Evolutionary conservation across 306 rosid genomes (phyloP), one percentile per base, ranked within the genome.

Genomic region (Dalbergia cultrata): DNA sequence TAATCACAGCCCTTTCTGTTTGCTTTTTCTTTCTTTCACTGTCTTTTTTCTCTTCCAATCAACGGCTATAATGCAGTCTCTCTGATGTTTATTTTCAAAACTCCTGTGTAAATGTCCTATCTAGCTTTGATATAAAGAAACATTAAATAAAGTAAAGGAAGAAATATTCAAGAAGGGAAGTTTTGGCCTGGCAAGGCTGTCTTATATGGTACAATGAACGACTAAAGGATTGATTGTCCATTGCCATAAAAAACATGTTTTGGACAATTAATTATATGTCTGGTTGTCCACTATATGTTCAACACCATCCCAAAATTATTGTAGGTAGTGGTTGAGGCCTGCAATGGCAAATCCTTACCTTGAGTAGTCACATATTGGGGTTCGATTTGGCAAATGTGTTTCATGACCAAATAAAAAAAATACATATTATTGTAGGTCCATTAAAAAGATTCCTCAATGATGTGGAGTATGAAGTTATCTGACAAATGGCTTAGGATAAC

Each of bases 201-300:
- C 57, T 37, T 17, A 50, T 17, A 62, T 3, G 6, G 49, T 70
- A 80, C 73, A 72, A 72, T 64, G 72, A 33, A 17, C 69, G 44
- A 56, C 21, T 9, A 16, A 70, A 70, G 44, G 61, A 35, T 70
- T 50, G 61, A 35, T 70, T 50, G n/a, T 16, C 76, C 52, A 72
- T 13, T 57, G 37, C 41, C 72, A 50, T 37, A 31, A 63, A 66
- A 65, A 5, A 26, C n/a, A 13, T 17, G 71, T 26, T 80, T 52
- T 41, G 68, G 78, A 31, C 67, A 54, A 63, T 47, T 56, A 73
- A 73, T 43, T 50, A 60, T 49, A 60, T 74, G 50, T 37, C 13
- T 65, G 22, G 54, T 70, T n/a, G 8, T 10, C 59, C 2, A 69
- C 43, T 45, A 14, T 12, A 5, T 33, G 47, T 16, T 52, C 31